Percentiles rank a stretch among this genome's conserved stretches.
Conservation (phyloP, 169 alveolate genomes). For the Cyclospora cayetanensis region DNA sequence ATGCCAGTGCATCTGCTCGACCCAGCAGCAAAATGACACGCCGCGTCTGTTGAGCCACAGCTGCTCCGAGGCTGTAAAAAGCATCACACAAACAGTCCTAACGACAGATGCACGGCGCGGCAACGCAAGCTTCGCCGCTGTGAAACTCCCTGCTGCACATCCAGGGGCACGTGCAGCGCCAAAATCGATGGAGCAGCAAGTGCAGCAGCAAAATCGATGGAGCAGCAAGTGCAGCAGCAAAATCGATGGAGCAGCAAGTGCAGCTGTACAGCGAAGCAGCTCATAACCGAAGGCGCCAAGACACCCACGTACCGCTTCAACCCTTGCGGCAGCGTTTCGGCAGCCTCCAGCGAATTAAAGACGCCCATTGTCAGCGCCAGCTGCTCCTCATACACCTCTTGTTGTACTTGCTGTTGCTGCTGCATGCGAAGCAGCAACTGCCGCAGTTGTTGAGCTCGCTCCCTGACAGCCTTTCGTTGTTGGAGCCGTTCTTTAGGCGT, state of each 20-base stretch:
- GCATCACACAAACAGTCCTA: neutral
- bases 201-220: neutral
- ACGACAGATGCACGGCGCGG: neutral
- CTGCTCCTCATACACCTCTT: conserved; percentile 40
- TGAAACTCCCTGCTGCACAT: neutral
- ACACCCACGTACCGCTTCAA: conserved; percentile 47
- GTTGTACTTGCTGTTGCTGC: conserved; percentile 34
- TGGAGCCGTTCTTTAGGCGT: neutral
- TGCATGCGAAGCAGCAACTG: conserved; percentile 34
- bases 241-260: neutral
- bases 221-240: neutral
- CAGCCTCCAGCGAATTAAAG: neutral
- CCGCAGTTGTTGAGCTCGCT: conserved; percentile 29
- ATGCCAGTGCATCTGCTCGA: conserved; percentile 6
- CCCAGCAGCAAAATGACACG: conserved; percentile 25
- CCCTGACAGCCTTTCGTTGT: neutral
- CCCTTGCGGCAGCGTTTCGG: neutral
- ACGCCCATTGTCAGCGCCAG: neutral
- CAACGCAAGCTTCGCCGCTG: neutral
- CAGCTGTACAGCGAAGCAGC: neutral
- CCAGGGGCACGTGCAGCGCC: neutral
- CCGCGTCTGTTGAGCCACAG: conserved; percentile 22
- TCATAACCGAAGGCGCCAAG: too few species aligned
- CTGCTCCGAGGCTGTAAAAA: conserved; percentile 23
- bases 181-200: neutral